These are phyloP conservation scores for Cercospora janseana DNA, from an alignment of 2,329 filamentous ascomycete genomes.

Conservation along the genomic window DNA sequence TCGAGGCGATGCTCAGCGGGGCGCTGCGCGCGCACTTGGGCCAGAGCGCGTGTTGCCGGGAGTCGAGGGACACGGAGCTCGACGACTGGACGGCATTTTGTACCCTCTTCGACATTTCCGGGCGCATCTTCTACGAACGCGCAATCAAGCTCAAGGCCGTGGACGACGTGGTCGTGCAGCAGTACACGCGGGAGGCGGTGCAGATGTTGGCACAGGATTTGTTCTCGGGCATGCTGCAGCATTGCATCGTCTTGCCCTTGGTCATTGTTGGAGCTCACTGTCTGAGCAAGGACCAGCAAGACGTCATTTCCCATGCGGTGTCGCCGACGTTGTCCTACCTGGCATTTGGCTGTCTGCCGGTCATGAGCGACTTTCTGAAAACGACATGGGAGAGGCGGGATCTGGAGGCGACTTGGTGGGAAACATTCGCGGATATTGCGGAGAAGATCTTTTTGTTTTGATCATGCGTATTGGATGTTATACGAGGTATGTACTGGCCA, in stretches of 20 bases:
- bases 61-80: neutral
- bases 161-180: slow-evolving; percentile 16
- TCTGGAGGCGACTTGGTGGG: slow-evolving; percentile 19
- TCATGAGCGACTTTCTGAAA: slow-evolving; percentile 20
- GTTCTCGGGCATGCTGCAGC: slow-evolving; percentile 18
- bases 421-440: slow-evolving; percentile 18
- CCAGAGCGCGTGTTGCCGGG: neutral
- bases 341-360: slow-evolving; percentile 17
- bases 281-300: slow-evolving; percentile 10
- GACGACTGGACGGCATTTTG: slow-evolving; percentile 13
- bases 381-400: slow-evolving; percentile 14
- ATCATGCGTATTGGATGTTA: neutral
- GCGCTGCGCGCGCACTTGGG: slow-evolving; percentile 1
- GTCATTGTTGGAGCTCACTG: slow-evolving; percentile 21
- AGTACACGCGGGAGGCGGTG: slow-evolving; percentile 10
- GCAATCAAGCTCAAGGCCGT: slow-evolving; percentile 9
- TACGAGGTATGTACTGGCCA: neutral
- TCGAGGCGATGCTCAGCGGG: slow-evolving; percentile 5
- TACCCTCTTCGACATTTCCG: slow-evolving; percentile 12
- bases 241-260: slow-evolving; percentile 21
- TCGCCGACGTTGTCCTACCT: slow-evolving; percentile 20
- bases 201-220: neutral
- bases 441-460: slow-evolving; percentile 22
- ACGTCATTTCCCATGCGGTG: slow-evolving; percentile 10
- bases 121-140: slow-evolving; percentile 16